These are phyloP conservation scores for Linum lewisii DNA, from an alignment of 345 rosid species.

Conservation along the genomic window DNA sequence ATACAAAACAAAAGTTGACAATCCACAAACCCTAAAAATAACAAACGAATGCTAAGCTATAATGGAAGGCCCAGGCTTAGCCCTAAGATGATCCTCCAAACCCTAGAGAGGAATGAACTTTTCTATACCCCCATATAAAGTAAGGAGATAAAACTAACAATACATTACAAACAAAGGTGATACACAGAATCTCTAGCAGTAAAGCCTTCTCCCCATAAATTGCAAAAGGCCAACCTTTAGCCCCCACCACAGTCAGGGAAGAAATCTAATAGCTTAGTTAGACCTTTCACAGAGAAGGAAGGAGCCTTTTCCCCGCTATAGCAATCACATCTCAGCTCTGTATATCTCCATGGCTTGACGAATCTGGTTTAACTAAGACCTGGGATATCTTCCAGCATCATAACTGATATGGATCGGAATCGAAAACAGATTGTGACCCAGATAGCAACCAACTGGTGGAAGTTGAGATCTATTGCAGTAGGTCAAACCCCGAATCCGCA, in stretches of 20 bases:
- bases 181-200: constrained; percentile 11
- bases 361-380: too few relatives aligned
- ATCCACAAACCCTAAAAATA: not conserved
- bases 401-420: not conserved
- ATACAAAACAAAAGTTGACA: constrained; percentile 8
- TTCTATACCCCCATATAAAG: constrained; percentile 9
- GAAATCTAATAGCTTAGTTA: constrained; percentile 4
- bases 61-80: constrained; percentile 12
- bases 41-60: constrained; percentile 3
- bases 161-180: constrained; percentile 13
- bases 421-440: not conserved
- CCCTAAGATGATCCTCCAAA: constrained; percentile 16
- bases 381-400: not conserved
- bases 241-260: constrained; percentile 15
- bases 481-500: not conserved
- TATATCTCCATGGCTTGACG: too few relatives aligned
- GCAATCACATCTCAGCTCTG: too few relatives aligned
- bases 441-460: not conserved
- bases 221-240: constrained; percentile 14
- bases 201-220: not conserved
- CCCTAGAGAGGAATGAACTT: constrained; percentile 28
- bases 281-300: constrained; percentile 4
- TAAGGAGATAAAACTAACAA: constrained; percentile 21
- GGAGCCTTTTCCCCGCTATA: not conserved
- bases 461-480: not conserved